These are phyloP conservation scores for Plasmodium coatneyi DNA, from an alignment of 169 alveolate genomes.

Conservation along the genomic window DNA sequence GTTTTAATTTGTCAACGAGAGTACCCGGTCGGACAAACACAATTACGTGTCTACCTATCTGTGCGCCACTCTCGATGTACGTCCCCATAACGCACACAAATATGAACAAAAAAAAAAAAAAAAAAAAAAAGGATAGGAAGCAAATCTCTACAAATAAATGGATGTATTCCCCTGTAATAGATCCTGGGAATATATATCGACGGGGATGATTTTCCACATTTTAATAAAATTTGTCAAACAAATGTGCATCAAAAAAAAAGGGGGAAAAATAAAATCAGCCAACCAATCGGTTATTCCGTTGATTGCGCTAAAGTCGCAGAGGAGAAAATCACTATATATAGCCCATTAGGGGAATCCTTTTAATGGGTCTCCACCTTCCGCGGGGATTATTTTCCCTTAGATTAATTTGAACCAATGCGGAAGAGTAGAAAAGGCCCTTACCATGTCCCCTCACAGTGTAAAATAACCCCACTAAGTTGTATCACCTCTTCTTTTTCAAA, in stretches of 20 bases:
- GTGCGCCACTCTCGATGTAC: neutral
- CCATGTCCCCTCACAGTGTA: neutral
- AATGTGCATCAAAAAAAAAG: neutral
- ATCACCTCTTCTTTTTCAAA: conserved; percentile 5
- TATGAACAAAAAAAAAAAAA: neutral
- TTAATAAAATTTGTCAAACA: neutral
- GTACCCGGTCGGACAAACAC: neutral
- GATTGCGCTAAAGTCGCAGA: neutral
- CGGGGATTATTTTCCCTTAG: neutral
- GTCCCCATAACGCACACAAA: neutral
- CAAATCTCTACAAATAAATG: neutral
- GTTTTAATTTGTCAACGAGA: neutral
- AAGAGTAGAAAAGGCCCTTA: neutral
- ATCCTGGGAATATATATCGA: neutral
- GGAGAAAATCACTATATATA: neutral
- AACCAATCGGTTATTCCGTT: neutral
- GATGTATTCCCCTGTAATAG: neutral
- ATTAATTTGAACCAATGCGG: neutral
- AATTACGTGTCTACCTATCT: neutral
- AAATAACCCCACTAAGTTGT: neutral
- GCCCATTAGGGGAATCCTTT: neutral
- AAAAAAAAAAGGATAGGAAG: neutral
- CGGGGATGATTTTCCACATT: neutral
- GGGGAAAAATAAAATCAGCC: neutral
- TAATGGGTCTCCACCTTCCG: neutral